Conservation (phyloP, 139 green algal genomes). For the Chlamydomonas urium region DNA sequence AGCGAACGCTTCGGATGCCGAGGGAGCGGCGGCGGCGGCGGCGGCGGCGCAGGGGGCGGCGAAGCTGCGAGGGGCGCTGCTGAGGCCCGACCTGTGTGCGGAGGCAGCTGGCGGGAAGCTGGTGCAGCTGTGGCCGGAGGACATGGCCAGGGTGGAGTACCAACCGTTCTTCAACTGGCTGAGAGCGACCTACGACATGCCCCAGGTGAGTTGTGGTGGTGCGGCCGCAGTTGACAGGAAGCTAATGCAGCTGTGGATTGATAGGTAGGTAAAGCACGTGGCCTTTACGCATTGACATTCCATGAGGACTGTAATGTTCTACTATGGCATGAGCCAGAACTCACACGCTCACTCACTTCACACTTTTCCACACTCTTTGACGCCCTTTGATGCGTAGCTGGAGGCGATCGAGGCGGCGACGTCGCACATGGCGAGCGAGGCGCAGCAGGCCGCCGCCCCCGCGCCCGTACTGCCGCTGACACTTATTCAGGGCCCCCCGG, state of each 20-base stretch:
- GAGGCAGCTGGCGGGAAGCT: background rate
- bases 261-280: too few species aligned
- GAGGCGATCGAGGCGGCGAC: constrained; percentile 57
- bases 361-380: too few species aligned
- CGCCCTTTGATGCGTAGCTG: too few species aligned
- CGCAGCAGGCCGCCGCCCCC: constrained; percentile 8
- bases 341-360: too few species aligned
- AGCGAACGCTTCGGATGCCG: too few species aligned
- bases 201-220: constrained; percentile 29
- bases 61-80: constrained; percentile 18
- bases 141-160: constrained; percentile 18
- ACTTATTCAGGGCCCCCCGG: constrained; percentile 70
- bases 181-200: constrained; percentile 51
- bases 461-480: constrained; percentile 31
- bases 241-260: too few species aligned
- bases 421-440: constrained; percentile 22
- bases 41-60: background rate
- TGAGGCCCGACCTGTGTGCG: constrained; percentile 9
- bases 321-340: too few species aligned
- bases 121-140: constrained; percentile 33
- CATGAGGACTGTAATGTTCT: too few species aligned
- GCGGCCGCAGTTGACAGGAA: too few species aligned
- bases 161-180: constrained; percentile 37
- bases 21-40: background rate
- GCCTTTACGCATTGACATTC: too few species aligned